phyloP scores from a whole-genome alignment of 139 green algal species.

The Chlamydomonas schloesseri region DNA sequence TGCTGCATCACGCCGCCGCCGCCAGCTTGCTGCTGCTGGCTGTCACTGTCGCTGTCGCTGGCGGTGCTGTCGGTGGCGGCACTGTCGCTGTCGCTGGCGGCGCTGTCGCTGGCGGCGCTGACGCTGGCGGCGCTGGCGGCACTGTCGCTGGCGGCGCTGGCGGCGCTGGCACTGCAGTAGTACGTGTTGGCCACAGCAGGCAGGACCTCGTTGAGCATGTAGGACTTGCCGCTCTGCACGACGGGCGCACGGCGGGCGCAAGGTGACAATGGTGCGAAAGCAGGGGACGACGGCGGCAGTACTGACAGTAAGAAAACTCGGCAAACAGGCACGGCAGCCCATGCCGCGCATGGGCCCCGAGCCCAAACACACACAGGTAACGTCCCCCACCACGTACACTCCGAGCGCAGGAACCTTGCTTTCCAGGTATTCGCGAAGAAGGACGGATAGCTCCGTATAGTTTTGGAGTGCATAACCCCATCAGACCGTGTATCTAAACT shows the following conservation, averaged over 20 bases:
- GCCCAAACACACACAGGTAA: background rate
- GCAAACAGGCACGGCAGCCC: background rate
- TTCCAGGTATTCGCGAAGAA: too few species aligned
- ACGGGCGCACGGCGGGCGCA: background rate
- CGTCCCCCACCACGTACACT: background rate
- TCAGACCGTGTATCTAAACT: background rate
- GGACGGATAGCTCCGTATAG: background rate
- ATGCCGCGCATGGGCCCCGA: background rate
- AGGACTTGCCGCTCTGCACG: conserved; percentile 33
- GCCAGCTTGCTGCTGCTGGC: background rate
- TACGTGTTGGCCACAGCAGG: conserved; percentile 20
- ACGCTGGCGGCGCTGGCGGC: too few species aligned
- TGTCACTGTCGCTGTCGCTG: too few species aligned
- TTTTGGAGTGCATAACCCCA: background rate
- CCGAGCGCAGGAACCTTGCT: background rate
- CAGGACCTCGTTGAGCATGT: conserved; percentile 25
- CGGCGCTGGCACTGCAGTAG: conserved; percentile 8
- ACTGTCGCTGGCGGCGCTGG: too few species aligned
- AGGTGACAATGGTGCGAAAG: background rate
- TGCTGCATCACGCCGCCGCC: background rate
- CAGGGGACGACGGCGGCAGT: background rate
- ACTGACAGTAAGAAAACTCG: background rate
- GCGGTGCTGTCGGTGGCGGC: too few species aligned
- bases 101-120: too few species aligned
- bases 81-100: too few species aligned